phyloP scores from a whole-genome alignment of 768 basidiomycete genomes.

The Hemileccinum impolitum region DNA sequence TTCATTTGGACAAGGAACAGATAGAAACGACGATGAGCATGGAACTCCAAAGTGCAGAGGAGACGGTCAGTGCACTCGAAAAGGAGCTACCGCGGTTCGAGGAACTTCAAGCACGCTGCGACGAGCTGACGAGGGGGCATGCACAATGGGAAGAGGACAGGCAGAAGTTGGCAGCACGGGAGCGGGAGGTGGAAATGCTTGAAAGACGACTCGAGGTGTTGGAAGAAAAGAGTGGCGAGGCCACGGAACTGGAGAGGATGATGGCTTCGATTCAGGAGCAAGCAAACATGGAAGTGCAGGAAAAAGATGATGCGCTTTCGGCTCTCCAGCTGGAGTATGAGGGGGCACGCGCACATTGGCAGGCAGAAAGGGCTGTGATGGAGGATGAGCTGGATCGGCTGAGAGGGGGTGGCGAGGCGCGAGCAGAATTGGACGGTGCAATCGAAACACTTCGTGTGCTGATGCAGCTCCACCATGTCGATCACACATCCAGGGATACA shows the following conservation, averaged over 20 bases:
- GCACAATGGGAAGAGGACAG: conserved; percentile 49
- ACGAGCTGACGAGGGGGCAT: conserved; percentile 48
- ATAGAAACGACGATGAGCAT: conserved; percentile 60
- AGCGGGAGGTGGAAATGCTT: conserved; percentile 37
- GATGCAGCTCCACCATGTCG: conserved; percentile 55
- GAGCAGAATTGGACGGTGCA: conserved; percentile 51
- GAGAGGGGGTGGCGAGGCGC: conserved; percentile 37
- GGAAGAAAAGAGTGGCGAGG: conserved; percentile 42
- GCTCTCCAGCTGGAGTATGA: conserved; percentile 40
- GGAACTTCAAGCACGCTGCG: conserved; percentile 44
- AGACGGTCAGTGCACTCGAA: conserved; percentile 57
- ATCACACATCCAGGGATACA: conserved; percentile 45
- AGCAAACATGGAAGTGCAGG: conserved; percentile 38
- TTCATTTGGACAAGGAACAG: conserved; percentile 66
- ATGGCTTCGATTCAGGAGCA: conserved; percentile 34
- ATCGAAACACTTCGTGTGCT: conserved; percentile 46
- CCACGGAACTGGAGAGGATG: conserved; percentile 38
- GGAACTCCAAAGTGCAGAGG: conserved; percentile 66
- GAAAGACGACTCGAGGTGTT: conserved; percentile 41
- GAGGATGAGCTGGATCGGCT: conserved; percentile 50
- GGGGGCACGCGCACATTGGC: conserved; percentile 48
- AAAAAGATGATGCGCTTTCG: conserved; percentile 39
- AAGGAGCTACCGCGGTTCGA: conserved; percentile 51
- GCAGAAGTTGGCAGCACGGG: conserved; percentile 34
- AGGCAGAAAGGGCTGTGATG: conserved; percentile 44